Evolutionary conservation across 192 early-diverging fungal genomes (phyloP), one percentile per base, ranked within the genome.

Genomic region (Jimgerdemannia lactiflua): DNA sequence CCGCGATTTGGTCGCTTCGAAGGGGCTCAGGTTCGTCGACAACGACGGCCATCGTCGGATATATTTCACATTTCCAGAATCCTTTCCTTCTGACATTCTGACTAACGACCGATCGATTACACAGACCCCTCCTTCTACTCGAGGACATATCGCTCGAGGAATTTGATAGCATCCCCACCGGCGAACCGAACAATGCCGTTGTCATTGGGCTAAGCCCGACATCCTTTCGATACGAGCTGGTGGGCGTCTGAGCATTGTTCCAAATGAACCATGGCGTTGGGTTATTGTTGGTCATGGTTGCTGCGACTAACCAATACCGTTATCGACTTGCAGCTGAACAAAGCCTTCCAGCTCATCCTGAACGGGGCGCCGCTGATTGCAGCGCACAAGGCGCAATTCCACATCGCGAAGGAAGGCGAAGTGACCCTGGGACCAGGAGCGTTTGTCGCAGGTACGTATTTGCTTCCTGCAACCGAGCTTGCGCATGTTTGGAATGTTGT

Each of bases 391-490:
- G 94, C 88, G 3, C 91, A 90, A 72, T 96, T 96, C 82, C 92
- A 90, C 78, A 92, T 92, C 20, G 85, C 84, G 43, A 77, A 80
- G 71, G 84, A 75, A 64, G 84, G 89, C 63, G 83, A 84, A 10
- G 79, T 97, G 49, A 86, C 89, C 14, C 75, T 97, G 65, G 96
- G 96, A 2, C 96, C 95, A 4, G 96, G 96, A n/a, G 91, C 92
- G 10, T 97, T 96, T 86, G 92, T 96, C 2, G 85, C 89, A 72
- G 80, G 80, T 81, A 70, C 39, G 1, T n/a, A 39, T 19, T 3
- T 39, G 65, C 40, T 41, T 20, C 63, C 20, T 11, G 4, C 20
- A 42, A 39, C 43, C 4, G 10, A 74, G 8, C 59, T 6, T 67
- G 8, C n/a, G 44, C 71, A 49, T 54, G n/a, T 20, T 29, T 29